Evolutionary conservation across 1,284 basidiomycete species (phyloP).

Genomic region (Stereum hirsutum): DNA sequence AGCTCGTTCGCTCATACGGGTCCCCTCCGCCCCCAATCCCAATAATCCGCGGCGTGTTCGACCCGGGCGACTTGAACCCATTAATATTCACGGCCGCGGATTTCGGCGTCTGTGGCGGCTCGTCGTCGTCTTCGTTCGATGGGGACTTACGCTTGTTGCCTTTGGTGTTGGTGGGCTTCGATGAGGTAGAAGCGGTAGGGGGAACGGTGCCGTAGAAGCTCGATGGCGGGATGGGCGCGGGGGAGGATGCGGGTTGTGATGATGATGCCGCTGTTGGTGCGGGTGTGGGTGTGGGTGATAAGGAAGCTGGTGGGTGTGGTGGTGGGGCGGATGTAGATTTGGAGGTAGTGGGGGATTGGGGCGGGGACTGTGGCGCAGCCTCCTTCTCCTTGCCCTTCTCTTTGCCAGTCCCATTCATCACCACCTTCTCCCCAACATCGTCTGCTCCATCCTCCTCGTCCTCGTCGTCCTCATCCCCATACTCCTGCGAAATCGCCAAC

Average conservation of each 20-base stretch:
- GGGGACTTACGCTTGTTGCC: conserved; percentile 34
- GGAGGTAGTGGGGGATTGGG: neutral
- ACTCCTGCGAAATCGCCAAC: conserved; percentile 38
- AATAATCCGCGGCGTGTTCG: too few species aligned
- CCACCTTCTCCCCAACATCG: conserved; percentile 25
- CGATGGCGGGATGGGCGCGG: conserved; percentile 26
- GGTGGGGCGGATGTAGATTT: conserved; percentile 15
- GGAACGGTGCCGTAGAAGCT: conserved; percentile 40
- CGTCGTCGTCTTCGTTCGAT: conserved; percentile 19
- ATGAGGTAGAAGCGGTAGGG: too few species aligned
- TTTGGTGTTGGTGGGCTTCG: conserved; percentile 15
- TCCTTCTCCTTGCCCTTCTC: neutral
- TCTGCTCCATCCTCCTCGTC: conserved; percentile 43
- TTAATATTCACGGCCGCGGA: too few species aligned
- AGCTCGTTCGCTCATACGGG: neutral
- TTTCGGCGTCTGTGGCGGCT: neutral
- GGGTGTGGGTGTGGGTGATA: conserved; percentile 13
- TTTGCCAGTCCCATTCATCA: too few species aligned
- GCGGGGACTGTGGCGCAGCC: neutral
- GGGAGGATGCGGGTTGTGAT: conserved; percentile 14
- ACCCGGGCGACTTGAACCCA: too few species aligned
- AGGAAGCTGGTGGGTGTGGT: conserved; percentile 17
- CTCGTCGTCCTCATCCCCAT: conserved; percentile 42
- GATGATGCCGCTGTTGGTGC: conserved; percentile 12
- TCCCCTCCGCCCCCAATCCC: neutral